phyloP scores from a whole-genome alignment of 331 rosid species.

The Pyrus hybrid region DNA sequence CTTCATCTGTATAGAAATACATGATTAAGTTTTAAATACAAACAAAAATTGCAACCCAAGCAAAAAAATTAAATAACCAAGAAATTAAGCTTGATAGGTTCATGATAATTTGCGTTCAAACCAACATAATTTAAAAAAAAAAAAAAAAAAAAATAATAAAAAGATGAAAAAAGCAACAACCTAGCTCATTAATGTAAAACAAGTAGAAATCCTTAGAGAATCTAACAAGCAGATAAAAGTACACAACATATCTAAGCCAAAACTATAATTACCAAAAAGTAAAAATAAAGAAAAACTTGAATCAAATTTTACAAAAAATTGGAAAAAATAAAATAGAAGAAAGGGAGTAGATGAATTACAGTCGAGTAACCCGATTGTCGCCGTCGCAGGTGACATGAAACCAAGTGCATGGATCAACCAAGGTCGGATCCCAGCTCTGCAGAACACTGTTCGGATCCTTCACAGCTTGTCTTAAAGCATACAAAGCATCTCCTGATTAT shows the following conservation, averaged over 20 bases:
- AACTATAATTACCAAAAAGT: neutral
- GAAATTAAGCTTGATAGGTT: too few relatives aligned
- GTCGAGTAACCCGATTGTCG: constrained; percentile 50
- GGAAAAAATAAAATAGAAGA: neutral
- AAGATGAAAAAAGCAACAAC: neutral
- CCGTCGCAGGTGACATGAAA: constrained; percentile 77
- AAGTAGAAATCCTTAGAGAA: neutral
- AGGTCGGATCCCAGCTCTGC: constrained; percentile 82
- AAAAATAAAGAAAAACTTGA: neutral
- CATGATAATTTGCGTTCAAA: too few relatives aligned
- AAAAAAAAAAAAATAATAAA: neutral
- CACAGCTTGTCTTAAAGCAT: constrained; percentile 63
- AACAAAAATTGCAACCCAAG: neutral
- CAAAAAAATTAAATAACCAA: neutral
- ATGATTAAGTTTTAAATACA: neutral
- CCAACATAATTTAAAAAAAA: neutral
- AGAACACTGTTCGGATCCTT: constrained; percentile 64
- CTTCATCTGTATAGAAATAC: neutral
- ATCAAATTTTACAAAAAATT: neutral
- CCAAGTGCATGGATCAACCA: constrained; percentile 95
- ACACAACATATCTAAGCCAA: neutral
- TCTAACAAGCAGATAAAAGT: neutral
- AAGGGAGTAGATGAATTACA: constrained; percentile 28
- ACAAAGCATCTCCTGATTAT: constrained; percentile 73
- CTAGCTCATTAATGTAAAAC: neutral